A percentile compares a stretch with the other conserved stretches of the same genome.
Evolutionary conservation across 1,284 basidiomycete genomes (phyloP).

Genomic region (Austropuccinia psidii): DNA sequence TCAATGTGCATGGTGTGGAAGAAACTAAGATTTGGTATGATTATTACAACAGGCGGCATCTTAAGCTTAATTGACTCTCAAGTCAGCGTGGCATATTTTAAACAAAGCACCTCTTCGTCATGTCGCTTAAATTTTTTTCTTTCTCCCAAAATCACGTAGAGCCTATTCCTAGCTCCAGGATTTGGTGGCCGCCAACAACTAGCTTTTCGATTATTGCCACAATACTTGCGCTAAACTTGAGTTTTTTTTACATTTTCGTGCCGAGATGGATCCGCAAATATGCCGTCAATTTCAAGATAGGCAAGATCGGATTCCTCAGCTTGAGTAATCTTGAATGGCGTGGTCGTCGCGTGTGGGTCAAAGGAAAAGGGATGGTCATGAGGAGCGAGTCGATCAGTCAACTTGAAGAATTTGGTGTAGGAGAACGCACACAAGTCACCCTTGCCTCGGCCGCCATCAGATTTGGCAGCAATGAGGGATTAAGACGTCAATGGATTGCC

Average conservation of each 20-base stretch:
- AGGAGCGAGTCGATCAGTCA: not conserved
- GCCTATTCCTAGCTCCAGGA: too few species aligned
- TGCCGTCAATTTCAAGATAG: conserved; percentile 19
- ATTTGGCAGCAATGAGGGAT: conserved; percentile 23
- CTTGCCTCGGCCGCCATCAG: conserved; percentile 19
- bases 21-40: too few species aligned
- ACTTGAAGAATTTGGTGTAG: not conserved
- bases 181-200: too few species aligned
- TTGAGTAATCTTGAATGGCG: conserved; percentile 29
- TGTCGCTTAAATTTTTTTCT: too few species aligned
- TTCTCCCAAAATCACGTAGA: too few species aligned
- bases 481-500: conserved; percentile 35
- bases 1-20: too few species aligned
- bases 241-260: conserved; percentile 20
- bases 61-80: too few species aligned
- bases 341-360: not conserved
- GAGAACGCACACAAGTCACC: not conserved
- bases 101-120: too few species aligned
- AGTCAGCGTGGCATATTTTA: too few species aligned
- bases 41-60: too few species aligned
- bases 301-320: conserved; percentile 32
- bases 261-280: conserved; percentile 28
- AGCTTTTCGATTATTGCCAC: too few species aligned
- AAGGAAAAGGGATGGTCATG: conserved; percentile 1
- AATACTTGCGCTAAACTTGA: too few species aligned